These are phyloP conservation scores for Ceratobasidium sp. DNA, from an alignment of 1,284 basidiomycete species.

Conservation along the genomic window DNA sequence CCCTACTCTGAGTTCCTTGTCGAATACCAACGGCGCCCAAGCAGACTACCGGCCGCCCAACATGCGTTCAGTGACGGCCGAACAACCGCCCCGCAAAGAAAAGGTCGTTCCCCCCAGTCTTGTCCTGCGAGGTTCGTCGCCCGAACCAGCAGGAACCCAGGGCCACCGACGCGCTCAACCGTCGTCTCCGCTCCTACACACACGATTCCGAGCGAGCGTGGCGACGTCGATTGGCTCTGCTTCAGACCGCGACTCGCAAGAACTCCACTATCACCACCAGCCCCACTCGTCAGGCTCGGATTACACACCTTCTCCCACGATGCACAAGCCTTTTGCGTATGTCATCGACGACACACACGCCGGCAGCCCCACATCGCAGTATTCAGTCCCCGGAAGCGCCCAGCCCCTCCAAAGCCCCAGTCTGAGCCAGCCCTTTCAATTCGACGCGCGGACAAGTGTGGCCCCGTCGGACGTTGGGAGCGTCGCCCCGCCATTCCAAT, in stretches of 20 bases:
- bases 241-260: conserved; percentile 25
- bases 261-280: conserved; percentile 13
- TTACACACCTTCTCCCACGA: conserved; percentile 25
- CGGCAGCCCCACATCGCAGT: conserved; percentile 21
- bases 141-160: neutral
- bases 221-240: conserved; percentile 32
- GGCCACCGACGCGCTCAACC: conserved; percentile 45
- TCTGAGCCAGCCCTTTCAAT: conserved; percentile 26
- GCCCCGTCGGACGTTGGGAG: conserved; percentile 15
- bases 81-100: neutral
- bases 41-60: conserved; percentile 8
- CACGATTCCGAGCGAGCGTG: conserved; percentile 58
- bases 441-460: conserved; percentile 24
- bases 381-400: conserved; percentile 8
- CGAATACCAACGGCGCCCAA: neutral
- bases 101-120: conserved; percentile 7
- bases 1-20: conserved; percentile 10
- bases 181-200: conserved; percentile 66
- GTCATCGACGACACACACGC: conserved; percentile 32
- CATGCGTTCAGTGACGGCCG: conserved; percentile 23
- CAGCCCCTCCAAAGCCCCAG: conserved; percentile 4
- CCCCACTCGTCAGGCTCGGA: conserved; percentile 22
- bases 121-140: neutral
- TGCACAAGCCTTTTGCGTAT: conserved; percentile 22
- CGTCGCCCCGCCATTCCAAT: conserved; percentile 20